phyloP scores from a whole-genome alignment of 2,329 filamentous ascomycete genomes.

The Hymenotorrendiella dingleyae region DNA sequence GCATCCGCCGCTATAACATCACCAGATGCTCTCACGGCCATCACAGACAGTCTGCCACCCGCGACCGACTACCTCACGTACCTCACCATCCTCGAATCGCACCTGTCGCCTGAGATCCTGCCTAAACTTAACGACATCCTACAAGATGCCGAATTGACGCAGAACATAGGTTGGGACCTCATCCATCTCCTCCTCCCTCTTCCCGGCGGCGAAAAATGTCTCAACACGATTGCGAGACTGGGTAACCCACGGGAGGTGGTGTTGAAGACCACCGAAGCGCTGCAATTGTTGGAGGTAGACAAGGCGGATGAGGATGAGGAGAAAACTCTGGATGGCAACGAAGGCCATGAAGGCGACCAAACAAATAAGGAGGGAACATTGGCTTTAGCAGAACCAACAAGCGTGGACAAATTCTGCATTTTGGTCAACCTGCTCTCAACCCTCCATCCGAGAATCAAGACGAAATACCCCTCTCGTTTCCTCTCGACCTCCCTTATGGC shows the following conservation, averaged over 20 bases:
- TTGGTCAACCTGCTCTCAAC: slow-evolving; percentile 67
- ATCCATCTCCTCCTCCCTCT: slow-evolving; percentile 68
- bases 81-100: slow-evolving; percentile 70
- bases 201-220: slow-evolving; percentile 61
- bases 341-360: slow-evolving; percentile 15
- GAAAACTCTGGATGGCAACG: slow-evolving; percentile 12
- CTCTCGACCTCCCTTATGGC: slow-evolving; percentile 71
- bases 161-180: slow-evolving; percentile 79
- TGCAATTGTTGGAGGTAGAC: slow-evolving; percentile 52
- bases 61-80: slow-evolving; percentile 66
- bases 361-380: slow-evolving; percentile 12
- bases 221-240: slow-evolving; percentile 67
- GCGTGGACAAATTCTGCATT: slow-evolving; percentile 53
- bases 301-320: slow-evolving; percentile 37
- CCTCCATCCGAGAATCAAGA: slow-evolving; percentile 68
- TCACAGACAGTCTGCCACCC: slow-evolving; percentile 37
- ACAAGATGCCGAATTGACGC: slow-evolving; percentile 61
- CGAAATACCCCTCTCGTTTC: slow-evolving; percentile 72
- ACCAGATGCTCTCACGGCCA: slow-evolving; percentile 23
- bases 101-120: slow-evolving; percentile 60
- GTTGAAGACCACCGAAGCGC: slow-evolving; percentile 69
- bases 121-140: slow-evolving; percentile 63
- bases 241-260: slow-evolving; percentile 80
- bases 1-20: slow-evolving; percentile 1
- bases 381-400: slow-evolving; percentile 18